Base-by-base conservation (phyloP, 2,329 filamentous ascomycete species). In the Colletotrichum echinochloae region DNA sequence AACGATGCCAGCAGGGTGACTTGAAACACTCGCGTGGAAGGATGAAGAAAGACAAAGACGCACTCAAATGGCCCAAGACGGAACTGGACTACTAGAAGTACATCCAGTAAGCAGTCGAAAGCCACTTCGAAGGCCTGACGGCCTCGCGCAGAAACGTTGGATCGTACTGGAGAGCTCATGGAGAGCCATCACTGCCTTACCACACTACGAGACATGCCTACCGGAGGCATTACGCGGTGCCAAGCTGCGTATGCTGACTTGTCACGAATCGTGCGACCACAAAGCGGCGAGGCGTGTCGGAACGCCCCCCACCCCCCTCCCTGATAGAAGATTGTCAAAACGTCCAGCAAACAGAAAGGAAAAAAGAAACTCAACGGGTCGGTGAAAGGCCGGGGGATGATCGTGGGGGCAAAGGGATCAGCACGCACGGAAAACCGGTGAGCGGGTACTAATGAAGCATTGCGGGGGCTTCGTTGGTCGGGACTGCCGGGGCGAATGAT, bases 1-100 rank as follows among this genome's bases (percentile, higher is more conserved):
- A 76, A 76, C 66, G 49, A 57, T 52, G 62, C 60, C 76, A 78
- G 74, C 75, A 80, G 78, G 77, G 77, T 70, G 78, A 80, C 44
- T 66, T 79, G 37, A 75, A 77, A 44, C 76, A 75, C 18, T 44
- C 75, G 23, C 75, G 78, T 64, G 73, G 73, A 55, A 79, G 77
- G 73, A 44, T 76, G 18, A 79, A 79, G 72, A 74, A 70, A 46
- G 78, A 79, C 35, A 57, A 70, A 35, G 55, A 79, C 35, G 57
- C 60, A 20, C 49, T 30, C 14, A 70, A 70, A 57, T 70, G 67
- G 67, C 59, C 59, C 44, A 66, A 70, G 59, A 23, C 44, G n/a
- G 64, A 70, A 39, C 57, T 67, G 20, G 55, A 70, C 44, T 70
- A 70, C 57, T 67, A 64, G 60, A 18, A 30, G 54, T 35, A 55